Conservation (phyloP, 2,329 filamentous ascomycete genomes). For the Arthrobotrys musiformis region DNA sequence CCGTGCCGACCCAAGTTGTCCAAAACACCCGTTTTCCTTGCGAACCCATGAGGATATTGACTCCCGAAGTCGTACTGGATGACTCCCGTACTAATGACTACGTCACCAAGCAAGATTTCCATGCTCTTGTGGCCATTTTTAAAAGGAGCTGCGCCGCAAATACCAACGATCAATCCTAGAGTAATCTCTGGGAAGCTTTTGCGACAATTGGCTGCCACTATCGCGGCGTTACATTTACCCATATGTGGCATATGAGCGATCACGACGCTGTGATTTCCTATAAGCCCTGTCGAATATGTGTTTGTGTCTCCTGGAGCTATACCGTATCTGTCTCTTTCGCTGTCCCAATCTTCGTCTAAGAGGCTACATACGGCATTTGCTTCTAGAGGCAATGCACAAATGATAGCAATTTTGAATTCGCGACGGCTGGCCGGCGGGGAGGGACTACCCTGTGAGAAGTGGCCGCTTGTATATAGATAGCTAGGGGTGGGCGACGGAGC, state of each 20-base stretch:
- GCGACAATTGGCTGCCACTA: slow-evolving; percentile 56
- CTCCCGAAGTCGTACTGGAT: slow-evolving; percentile 59
- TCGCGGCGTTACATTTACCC: slow-evolving; percentile 59
- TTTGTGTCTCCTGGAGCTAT: slow-evolving; percentile 57
- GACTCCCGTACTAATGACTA: slow-evolving; percentile 58
- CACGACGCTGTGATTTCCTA: slow-evolving; percentile 62
- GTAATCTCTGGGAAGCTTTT: no score
- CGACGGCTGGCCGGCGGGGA: slow-evolving; percentile 1
- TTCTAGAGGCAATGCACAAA: slow-evolving; percentile 62
- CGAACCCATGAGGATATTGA: slow-evolving; percentile 45
- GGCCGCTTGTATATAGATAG: background rate
- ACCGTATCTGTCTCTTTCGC: background rate
- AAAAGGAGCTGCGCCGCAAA: no score
- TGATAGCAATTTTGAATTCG: slow-evolving; percentile 61
- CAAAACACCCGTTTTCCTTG: slow-evolving; percentile 49
- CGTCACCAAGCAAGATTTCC: slow-evolving; percentile 42
- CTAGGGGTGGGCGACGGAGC: background rate
- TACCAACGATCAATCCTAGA: no score
- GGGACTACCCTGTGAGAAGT: background rate
- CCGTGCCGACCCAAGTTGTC: slow-evolving; percentile 55
- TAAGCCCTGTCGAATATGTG: slow-evolving; percentile 60
- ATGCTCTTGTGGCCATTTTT: background rate
- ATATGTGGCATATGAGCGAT: slow-evolving; percentile 60
- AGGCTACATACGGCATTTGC: slow-evolving; percentile 59
- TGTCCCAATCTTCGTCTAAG: slow-evolving; percentile 60